Conservation (phyloP, 208 protist genomes). For the Histomonas meleagridis region DNA sequence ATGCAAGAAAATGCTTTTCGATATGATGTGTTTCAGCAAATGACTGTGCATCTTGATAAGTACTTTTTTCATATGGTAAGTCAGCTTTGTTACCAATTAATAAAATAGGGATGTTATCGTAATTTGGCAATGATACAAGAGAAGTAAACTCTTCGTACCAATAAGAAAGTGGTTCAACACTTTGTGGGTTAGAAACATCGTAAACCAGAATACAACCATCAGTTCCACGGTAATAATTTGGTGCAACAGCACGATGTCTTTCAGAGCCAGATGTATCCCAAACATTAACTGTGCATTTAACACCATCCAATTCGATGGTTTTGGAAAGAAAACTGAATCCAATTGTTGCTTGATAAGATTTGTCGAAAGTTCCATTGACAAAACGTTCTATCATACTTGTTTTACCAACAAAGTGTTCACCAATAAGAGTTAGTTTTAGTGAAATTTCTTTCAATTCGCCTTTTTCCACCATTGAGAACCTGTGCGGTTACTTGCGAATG, state of each 20-base stretch:
- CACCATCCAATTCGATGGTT: neutral
- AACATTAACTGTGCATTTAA: neutral
- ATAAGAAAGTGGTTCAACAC: neutral
- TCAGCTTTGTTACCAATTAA: constrained; percentile 27
- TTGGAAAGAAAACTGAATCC: neutral
- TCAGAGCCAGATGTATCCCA: constrained; percentile 22
- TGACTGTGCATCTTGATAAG: neutral
- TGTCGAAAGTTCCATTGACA: constrained; percentile 8
- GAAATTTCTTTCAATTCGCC: neutral
- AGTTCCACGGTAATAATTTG: neutral
- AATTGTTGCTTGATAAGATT: neutral
- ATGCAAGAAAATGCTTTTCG: neutral
- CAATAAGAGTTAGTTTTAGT: neutral
- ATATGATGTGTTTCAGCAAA: neutral
- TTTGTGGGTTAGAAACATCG: neutral
- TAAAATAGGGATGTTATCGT: neutral
- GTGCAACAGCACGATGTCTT: neutral
- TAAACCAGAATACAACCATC: constrained; percentile 25
- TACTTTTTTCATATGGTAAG: neutral
- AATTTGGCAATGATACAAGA: neutral
- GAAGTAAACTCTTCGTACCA: constrained; percentile 9
- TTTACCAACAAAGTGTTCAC: constrained; percentile 4
- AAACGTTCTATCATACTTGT: neutral
- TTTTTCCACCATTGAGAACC: no score
- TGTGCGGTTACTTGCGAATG: no score